Evolutionary conservation across 768 basidiomycete genomes (phyloP).

Genomic region (Phlebiopsis flavidoalba): DNA sequence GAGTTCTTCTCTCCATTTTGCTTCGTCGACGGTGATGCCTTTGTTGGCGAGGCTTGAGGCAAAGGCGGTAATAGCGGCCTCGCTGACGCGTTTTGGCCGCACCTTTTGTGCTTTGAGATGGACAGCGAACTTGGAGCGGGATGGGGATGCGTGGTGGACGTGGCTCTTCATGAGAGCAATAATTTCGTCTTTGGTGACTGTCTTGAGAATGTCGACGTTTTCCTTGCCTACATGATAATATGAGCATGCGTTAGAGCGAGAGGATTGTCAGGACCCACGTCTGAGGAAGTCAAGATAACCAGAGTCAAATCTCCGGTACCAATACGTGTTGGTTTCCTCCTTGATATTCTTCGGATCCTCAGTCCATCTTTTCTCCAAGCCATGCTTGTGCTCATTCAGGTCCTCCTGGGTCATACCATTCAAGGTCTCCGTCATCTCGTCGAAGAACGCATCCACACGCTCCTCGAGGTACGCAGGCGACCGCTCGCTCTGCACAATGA

Average conservation of each 20-base stretch:
- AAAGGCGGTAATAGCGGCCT: slow-evolving; percentile 59
- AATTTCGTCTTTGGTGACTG: slow-evolving; percentile 72
- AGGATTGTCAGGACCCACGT: slow-evolving; percentile 43
- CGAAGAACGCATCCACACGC: slow-evolving; percentile 85
- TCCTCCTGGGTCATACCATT: slow-evolving; percentile 65
- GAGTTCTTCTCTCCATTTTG: slow-evolving; percentile 46
- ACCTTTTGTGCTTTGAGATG: slow-evolving; percentile 74
- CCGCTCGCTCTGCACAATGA: slow-evolving; percentile 88
- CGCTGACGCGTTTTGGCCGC: slow-evolving; percentile 54
- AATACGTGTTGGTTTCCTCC: slow-evolving; percentile 72
- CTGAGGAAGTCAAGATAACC: slow-evolving; percentile 86
- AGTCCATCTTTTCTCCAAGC: slow-evolving; percentile 75
- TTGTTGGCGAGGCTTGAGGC: slow-evolving; percentile 44
- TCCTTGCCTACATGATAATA: slow-evolving; percentile 45
- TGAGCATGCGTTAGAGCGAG: not conserved
- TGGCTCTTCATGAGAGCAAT: slow-evolving; percentile 60
- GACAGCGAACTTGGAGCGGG: slow-evolving; percentile 78
- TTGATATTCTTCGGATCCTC: slow-evolving; percentile 86
- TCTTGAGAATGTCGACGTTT: slow-evolving; percentile 63
- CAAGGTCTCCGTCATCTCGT: slow-evolving; percentile 62
- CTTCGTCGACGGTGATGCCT: slow-evolving; percentile 44
- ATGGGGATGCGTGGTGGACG: slow-evolving; percentile 64
- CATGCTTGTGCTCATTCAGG: slow-evolving; percentile 72
- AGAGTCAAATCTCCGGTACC: slow-evolving; percentile 61
- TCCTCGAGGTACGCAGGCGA: slow-evolving; percentile 75